Conservation (phyloP, 768 basidiomycete species). For the Amyloporia xantha region DNA sequence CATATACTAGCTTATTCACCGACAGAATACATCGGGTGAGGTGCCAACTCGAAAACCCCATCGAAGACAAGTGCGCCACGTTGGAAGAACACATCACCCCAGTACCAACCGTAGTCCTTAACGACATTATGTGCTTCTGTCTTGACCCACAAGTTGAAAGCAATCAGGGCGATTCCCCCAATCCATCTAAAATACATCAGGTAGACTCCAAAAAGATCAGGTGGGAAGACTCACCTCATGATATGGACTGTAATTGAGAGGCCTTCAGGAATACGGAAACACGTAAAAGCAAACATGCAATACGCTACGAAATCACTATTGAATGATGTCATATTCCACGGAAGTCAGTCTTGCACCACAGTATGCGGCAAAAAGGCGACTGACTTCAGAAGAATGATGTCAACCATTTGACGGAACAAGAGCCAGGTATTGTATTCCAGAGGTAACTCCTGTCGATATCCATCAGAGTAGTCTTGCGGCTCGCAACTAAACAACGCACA, state of each 20-base stretch:
- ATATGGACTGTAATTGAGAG: constrained; percentile 69
- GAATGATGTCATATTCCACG: too few relatives aligned
- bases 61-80: constrained; percentile 93
- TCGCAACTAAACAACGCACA: constrained; percentile 38
- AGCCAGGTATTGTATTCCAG: constrained; percentile 96
- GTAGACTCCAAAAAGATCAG: constrained; percentile 2
- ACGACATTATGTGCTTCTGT: constrained; percentile 96
- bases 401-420: constrained; percentile 91
- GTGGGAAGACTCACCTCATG: constrained; percentile 47
- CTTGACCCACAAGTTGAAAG: constrained; percentile 98
- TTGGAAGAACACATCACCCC: constrained; percentile 91
- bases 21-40: constrained; percentile 95
- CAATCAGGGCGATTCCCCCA: constrained; percentile 77
- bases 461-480: constrained; percentile 7
- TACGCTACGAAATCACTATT: constrained; percentile 91
- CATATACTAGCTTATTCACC: constrained; percentile 29
- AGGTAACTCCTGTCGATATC: constrained; percentile 62
- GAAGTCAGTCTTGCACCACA: too few relatives aligned
- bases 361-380: too few relatives aligned
- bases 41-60: constrained; percentile 92
- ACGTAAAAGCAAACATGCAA: constrained; percentile 91
- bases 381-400: constrained; percentile 93
- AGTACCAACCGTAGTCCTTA: constrained; percentile 98
- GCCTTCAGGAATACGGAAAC: constrained; percentile 78
- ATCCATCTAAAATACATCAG: constrained; percentile 57